Percentiles rank a stretch among this genome's conserved stretches.
These are phyloP conservation scores for Polygonum maritimum DNA, from an alignment of 148 eudicot genomes.

Conservation along the genomic window DNA sequence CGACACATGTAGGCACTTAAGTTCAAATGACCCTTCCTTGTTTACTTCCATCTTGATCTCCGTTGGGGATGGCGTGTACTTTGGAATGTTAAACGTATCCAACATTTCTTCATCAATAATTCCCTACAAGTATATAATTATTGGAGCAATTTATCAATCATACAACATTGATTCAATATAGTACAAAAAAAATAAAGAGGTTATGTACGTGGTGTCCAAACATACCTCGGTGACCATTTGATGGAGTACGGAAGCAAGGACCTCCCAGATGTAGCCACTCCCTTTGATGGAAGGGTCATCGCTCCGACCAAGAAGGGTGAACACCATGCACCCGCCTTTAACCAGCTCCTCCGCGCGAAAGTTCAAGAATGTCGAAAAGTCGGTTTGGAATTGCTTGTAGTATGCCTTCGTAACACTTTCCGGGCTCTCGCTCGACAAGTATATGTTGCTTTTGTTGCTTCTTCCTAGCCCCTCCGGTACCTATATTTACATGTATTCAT, in stretches of 20 bases:
- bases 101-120: slow-evolving; percentile 39
- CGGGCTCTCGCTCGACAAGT: background rate
- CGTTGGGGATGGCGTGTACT: slow-evolving; percentile 34
- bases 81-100: slow-evolving; percentile 44
- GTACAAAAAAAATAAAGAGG: no score
- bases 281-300: background rate
- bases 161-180: no score
- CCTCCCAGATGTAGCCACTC: background rate
- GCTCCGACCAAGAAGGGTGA: background rate
- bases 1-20: slow-evolving; percentile 23
- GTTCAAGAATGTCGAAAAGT: background rate
- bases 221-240: background rate
- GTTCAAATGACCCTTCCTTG: slow-evolving; percentile 37
- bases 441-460: background rate
- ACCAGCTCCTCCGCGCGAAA: background rate
- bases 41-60: slow-evolving; percentile 31
- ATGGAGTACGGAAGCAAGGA: background rate
- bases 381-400: background rate
- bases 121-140: slow-evolving; percentile 20
- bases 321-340: background rate
- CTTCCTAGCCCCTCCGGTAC: background rate
- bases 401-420: background rate
- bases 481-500: background rate
- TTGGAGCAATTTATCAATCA: no score
- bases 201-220: no score